phyloP scores from a whole-genome alignment of 2,329 filamentous ascomycete genomes.

The Microsporum canis region DNA sequence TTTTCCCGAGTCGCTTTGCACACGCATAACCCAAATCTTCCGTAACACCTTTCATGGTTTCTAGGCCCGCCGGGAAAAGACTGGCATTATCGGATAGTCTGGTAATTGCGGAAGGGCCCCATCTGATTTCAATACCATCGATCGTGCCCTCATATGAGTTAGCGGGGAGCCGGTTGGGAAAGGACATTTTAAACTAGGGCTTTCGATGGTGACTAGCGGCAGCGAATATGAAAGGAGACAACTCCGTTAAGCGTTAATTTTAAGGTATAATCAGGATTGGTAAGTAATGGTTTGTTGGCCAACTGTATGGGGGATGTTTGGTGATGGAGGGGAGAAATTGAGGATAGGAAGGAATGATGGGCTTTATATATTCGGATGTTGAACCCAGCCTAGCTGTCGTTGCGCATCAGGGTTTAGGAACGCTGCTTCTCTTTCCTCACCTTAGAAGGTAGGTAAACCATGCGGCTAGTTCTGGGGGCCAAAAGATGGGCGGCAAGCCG shows the following conservation, averaged over 20 bases:
- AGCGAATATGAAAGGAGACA: not conserved
- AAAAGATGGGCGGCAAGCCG: too few relatives aligned
- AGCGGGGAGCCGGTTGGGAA: slow-evolving; percentile 1
- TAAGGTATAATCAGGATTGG: not conserved
- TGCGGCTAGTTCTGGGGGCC: too few relatives aligned
- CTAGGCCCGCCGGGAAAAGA: not conserved
- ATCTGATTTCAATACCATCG: slow-evolving; percentile 2
- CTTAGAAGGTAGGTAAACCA: too few relatives aligned
- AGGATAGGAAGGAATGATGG: too few relatives aligned
- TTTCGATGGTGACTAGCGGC: not conserved
- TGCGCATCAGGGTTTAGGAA: too few relatives aligned
- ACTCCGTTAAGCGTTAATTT: not conserved
- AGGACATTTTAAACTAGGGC: not conserved
- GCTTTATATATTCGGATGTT: too few relatives aligned
- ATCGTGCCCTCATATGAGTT: slow-evolving; percentile 5
- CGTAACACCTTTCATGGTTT: not conserved
- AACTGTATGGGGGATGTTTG: too few relatives aligned
- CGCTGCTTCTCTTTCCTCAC: too few relatives aligned
- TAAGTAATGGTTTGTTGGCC: too few relatives aligned
- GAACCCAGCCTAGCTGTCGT: too few relatives aligned
- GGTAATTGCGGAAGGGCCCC: not conserved
- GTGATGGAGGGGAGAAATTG: too few relatives aligned
- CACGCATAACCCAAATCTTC: slow-evolving; percentile 2
- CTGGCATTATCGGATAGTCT: not conserved
- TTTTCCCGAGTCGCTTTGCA: slow-evolving; percentile 5